Evolutionary conservation across 2,329 filamentous ascomycete genomes (phyloP).

Genomic region (Pyricularia pennisetigena): DNA sequence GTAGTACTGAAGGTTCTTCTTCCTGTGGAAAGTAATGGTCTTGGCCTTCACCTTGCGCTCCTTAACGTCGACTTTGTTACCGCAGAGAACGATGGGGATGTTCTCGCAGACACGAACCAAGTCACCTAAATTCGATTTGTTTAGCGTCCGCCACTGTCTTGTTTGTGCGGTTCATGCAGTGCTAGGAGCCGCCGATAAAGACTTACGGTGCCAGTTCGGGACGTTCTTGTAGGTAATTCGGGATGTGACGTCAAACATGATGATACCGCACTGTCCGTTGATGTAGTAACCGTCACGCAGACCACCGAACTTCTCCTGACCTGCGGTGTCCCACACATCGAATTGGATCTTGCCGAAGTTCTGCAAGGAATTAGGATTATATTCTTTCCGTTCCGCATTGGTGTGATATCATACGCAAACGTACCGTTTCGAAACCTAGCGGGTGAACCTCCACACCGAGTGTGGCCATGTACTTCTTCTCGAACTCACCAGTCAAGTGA

Average conservation of each 20-base stretch:
- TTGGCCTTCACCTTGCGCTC: constrained; percentile 99
- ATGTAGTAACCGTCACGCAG: constrained; percentile 99
- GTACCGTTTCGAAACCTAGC: constrained; percentile 93
- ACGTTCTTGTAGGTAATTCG: constrained; percentile 99
- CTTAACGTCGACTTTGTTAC: constrained; percentile 99
- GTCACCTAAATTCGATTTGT: constrained; percentile 53
- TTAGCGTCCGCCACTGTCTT: constrained; percentile 9
- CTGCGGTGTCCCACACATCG: constrained; percentile 98
- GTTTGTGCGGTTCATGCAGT: neutral
- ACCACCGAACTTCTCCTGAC: constrained; percentile 99
- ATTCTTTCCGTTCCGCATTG: constrained; percentile 2
- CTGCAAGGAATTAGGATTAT: constrained; percentile 35
- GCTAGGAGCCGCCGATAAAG: neutral
- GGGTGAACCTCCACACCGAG: constrained; percentile 99
- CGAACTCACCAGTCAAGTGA: constrained; percentile 98
- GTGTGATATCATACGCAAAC: constrained; percentile 25
- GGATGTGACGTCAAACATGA: constrained; percentile 99
- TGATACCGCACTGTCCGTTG: constrained; percentile 99
- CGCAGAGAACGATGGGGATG: constrained; percentile 94
- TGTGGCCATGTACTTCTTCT: constrained; percentile 99
- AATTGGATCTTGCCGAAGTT: constrained; percentile 97
- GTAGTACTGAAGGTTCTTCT: constrained; percentile 99
- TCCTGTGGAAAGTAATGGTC: constrained; percentile 99
- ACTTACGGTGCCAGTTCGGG: constrained; percentile 96
- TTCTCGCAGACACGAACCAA: constrained; percentile 98